phyloP scores from a whole-genome alignment of 139 green algal genomes.

The Limnomonas spitsbergensis region DNA sequence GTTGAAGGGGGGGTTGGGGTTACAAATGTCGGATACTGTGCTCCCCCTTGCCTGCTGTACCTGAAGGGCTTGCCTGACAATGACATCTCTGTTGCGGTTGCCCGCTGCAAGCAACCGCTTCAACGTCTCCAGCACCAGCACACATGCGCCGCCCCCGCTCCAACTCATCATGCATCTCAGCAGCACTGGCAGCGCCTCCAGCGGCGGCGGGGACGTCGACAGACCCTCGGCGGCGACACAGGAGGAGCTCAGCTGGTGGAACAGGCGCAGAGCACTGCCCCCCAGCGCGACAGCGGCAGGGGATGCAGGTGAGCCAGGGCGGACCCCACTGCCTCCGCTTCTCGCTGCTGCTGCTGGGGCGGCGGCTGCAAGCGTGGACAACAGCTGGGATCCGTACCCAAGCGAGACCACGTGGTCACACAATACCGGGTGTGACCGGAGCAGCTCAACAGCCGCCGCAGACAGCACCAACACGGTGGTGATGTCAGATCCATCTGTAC shows the following conservation, averaged over 20 bases:
- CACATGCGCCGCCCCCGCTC: conserved; percentile 29
- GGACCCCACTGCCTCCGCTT: not conserved
- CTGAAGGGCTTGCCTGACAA: conserved; percentile 62
- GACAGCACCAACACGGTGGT: not conserved
- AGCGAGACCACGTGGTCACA: conserved; percentile 63
- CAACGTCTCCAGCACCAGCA: conserved; percentile 74
- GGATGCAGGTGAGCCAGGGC: not conserved
- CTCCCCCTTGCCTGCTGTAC: too few species aligned
- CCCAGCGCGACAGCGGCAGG: not conserved
- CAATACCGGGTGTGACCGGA: conserved; percentile 5
- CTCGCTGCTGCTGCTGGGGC: not conserved
- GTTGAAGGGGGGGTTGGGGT: too few species aligned
- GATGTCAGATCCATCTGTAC: not conserved
- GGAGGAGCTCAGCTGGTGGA: conserved; percentile 65
- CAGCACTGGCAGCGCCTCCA: not conserved
- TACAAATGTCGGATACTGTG: too few species aligned
- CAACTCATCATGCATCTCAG: not conserved
- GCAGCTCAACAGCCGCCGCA: not conserved
- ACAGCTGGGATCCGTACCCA: conserved; percentile 60
- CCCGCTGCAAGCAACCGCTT: conserved; percentile 54
- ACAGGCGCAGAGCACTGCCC: conserved; percentile 60
- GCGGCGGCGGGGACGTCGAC: conserved; percentile 21
- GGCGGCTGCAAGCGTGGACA: conserved; percentile 7
- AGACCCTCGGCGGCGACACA: conserved; percentile 57
- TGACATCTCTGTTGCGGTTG: conserved; percentile 59